Conservation (phyloP, 2,329 filamentous ascomycete genomes). For the Thermochaetoides dissita region DNA sequence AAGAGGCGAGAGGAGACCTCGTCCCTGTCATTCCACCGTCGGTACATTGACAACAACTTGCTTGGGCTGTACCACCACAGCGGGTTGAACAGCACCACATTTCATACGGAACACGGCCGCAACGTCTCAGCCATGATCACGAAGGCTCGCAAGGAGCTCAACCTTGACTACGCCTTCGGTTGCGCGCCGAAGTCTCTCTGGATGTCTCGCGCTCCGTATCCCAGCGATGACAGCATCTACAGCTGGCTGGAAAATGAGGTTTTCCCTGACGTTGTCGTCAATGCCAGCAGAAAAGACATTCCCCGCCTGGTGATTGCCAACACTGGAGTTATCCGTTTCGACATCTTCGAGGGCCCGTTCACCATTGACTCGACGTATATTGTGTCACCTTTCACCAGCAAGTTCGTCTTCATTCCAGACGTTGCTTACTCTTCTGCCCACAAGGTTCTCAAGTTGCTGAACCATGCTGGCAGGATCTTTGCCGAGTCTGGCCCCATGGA, state of each 20-base stretch:
- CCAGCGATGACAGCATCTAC: slow-evolving; percentile 61
- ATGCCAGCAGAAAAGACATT: slow-evolving; percentile 41
- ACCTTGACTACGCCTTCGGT: slow-evolving; percentile 63
- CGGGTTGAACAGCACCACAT: slow-evolving; percentile 54
- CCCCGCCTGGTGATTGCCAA: slow-evolving; percentile 67
- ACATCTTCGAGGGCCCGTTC: slow-evolving; percentile 85
- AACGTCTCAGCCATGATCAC: slow-evolving; percentile 59
- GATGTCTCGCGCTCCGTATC: slow-evolving; percentile 67
- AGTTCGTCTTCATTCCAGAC: slow-evolving; percentile 61
- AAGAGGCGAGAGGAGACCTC: slow-evolving; percentile 21
- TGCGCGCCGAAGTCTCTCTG: slow-evolving; percentile 71
- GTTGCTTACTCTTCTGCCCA: slow-evolving; percentile 66
- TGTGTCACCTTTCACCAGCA: slow-evolving; percentile 75
- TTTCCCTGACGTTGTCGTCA: slow-evolving; percentile 51
- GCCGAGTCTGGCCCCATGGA: slow-evolving; percentile 21
- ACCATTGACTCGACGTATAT: slow-evolving; percentile 78
- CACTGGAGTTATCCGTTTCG: slow-evolving; percentile 84
- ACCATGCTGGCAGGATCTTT: slow-evolving; percentile 39
- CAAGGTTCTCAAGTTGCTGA: slow-evolving; percentile 49
- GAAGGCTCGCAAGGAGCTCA: slow-evolving; percentile 52
- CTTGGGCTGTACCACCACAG: slow-evolving; percentile 74
- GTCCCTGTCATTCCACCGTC: slow-evolving; percentile 49
- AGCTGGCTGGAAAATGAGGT: slow-evolving; percentile 65
- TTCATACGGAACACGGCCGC: slow-evolving; percentile 60
- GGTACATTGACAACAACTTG: slow-evolving; percentile 91